Percentiles rank a stretch among this genome's conserved stretches.
Conservation (phyloP, 257 asterid species). For the Nicotiana attenuata region DNA sequence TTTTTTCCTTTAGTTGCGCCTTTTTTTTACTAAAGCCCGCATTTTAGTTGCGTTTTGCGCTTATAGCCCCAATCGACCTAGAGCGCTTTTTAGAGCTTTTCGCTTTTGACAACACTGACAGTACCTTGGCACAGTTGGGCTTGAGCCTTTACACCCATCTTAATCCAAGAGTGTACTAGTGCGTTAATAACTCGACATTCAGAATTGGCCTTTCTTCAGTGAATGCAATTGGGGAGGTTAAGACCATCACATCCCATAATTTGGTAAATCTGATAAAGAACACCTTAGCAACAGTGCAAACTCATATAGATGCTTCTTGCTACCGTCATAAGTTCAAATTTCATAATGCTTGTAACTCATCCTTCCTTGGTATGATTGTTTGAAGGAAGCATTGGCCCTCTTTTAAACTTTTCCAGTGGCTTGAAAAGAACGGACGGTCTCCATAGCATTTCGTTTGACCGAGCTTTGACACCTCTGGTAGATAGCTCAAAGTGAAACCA, state of each 20-base stretch:
- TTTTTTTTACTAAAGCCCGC: no score
- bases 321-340: neutral
- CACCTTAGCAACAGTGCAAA: slow-evolving; percentile 6
- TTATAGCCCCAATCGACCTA: no score
- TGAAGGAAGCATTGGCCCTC: neutral
- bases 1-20: no score
- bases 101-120: no score
- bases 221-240: neutral
- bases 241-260: neutral
- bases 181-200: neutral
- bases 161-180: neutral
- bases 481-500: neutral
- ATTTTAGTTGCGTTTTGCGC: no score
- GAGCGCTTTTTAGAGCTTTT: no score
- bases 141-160: neutral
- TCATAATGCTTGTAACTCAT: neutral
- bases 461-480: neutral
- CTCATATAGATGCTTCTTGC: neutral
- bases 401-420: neutral
- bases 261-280: neutral
- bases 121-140: neutral
- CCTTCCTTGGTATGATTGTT: neutral
- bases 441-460: neutral
- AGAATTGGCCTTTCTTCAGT: neutral
- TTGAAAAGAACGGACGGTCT: neutral